phyloP scores from a whole-genome alignment of 306 rosid genomes.

The Crotalaria pallida region DNA sequence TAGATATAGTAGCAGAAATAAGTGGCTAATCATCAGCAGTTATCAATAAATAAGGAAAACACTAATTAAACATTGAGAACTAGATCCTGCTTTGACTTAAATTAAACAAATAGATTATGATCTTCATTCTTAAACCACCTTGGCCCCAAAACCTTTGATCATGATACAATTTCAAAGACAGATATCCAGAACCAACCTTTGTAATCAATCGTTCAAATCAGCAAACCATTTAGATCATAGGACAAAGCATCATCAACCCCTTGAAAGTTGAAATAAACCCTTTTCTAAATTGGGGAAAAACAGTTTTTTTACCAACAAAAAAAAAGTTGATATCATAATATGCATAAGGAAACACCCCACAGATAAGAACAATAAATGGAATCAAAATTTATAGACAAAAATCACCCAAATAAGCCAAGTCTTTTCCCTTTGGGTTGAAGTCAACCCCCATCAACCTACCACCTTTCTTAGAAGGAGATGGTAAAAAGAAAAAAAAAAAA shows the following conservation, averaged over 20 bases:
- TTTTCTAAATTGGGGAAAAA: background rate
- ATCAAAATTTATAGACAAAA: conserved; percentile 22
- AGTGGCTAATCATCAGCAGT: conserved; percentile 8
- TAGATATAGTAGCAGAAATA: conserved; percentile 10
- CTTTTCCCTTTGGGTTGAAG: conserved; percentile 44
- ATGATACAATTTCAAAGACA: conserved; percentile 9
- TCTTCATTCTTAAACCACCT: background rate
- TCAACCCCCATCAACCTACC: conserved; percentile 85
- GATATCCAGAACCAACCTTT: background rate
- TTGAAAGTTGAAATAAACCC: conserved; percentile 3
- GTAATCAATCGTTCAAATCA: conserved; percentile 13
- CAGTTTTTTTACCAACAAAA: background rate
- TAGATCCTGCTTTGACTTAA: conserved; percentile 21
- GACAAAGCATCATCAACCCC: conserved; percentile 16
- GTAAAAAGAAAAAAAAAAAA: no score
- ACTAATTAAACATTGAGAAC: conserved; percentile 7
- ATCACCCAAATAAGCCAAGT: conserved; percentile 19
- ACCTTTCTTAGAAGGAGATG: conserved; percentile 49
- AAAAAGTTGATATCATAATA: conserved; percentile 6
- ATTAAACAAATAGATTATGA: conserved; percentile 11
- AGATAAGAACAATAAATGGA: conserved; percentile 11
- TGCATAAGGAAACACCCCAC: conserved; percentile 22
- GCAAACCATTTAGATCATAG: conserved; percentile 15
- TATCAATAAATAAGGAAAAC: conserved; percentile 16
- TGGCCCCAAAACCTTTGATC: conserved; percentile 20